Evolutionary conservation across 345 rosid species (phyloP).

Genomic region (Pistacia vera): DNA sequence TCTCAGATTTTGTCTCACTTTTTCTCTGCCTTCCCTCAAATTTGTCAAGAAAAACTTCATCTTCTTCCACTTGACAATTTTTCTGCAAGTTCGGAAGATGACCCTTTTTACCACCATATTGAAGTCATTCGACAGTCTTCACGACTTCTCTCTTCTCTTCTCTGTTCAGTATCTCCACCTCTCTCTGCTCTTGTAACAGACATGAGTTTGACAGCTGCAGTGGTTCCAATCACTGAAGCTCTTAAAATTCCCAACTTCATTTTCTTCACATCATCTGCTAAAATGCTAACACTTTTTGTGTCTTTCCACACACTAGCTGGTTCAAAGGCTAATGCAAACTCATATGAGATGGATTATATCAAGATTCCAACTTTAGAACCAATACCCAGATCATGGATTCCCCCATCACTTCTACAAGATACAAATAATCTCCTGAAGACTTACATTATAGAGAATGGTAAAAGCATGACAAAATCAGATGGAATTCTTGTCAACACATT

Average conservation of each 20-base stretch:
- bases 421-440: conserved; percentile 5
- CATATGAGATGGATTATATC: conserved; percentile 2
- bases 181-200: conserved; percentile 36
- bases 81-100: conserved; percentile 14
- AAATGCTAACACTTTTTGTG: conserved; percentile 37
- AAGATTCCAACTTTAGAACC: conserved; percentile 20
- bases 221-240: conserved; percentile 30
- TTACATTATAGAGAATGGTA: conserved; percentile 22
- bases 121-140: conserved; percentile 30
- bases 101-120: conserved; percentile 38
- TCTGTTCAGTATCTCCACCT: conserved; percentile 33
- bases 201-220: conserved; percentile 36
- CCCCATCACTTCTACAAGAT: conserved; percentile 21
- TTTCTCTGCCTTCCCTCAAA: conserved; percentile 29
- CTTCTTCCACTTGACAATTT: conserved; percentile 5
- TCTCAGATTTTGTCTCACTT: conserved; percentile 24
- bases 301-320: conserved; percentile 22
- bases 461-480: conserved; percentile 22
- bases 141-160: conserved; percentile 32
- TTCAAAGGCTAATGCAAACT: conserved; percentile 2
- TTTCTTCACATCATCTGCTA: conserved; percentile 48
- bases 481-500: conserved; percentile 30
- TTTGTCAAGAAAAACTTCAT: conserved; percentile 18
- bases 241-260: conserved; percentile 36
- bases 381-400: conserved; percentile 32